Evolutionary conservation across 306 rosid species (phyloP).

Genomic region (Elaeagnus macrophylla): DNA sequence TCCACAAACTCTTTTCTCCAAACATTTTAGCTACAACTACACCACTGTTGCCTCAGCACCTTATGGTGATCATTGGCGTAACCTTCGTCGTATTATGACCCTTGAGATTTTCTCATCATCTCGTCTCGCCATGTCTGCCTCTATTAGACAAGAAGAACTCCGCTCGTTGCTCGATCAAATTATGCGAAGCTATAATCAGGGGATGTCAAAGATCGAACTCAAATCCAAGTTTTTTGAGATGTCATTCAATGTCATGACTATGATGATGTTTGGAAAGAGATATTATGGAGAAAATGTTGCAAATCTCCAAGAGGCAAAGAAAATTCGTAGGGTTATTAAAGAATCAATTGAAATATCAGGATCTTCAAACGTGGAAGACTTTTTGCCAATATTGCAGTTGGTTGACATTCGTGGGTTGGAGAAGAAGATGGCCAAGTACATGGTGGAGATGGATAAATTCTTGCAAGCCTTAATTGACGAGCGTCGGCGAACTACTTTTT

Average conservation of each 20-base stretch:
- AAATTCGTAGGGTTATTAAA: neutral
- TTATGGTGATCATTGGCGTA: conserved; percentile 54
- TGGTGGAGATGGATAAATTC: conserved; percentile 19
- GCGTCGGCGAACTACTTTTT: neutral
- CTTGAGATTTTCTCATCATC: conserved; percentile 33
- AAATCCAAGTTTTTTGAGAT: neutral
- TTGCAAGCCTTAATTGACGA: conserved; percentile 15
- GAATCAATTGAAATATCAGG: conserved; percentile 12
- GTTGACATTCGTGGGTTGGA: conserved; percentile 9
- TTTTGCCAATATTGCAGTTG: conserved; percentile 29
- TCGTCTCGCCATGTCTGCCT: neutral
- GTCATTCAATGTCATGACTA: neutral
- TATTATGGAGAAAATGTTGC: neutral
- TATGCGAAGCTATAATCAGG: neutral
- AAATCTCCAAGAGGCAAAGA: neutral
- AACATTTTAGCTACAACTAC: conserved; percentile 25
- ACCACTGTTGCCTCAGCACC: conserved; percentile 16
- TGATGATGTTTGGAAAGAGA: neutral
- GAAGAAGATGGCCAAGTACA: conserved; percentile 11
- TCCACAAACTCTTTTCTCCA: neutral
- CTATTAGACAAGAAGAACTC: neutral
- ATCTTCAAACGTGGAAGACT: conserved; percentile 23
- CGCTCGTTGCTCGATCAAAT: neutral
- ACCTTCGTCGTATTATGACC: conserved; percentile 35
- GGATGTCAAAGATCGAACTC: neutral